A percentile compares a stretch with the other conserved stretches of the same genome.
These are phyloP conservation scores for Cystobasidiopsis lactophilus DNA, from an alignment of 768 basidiomycete genomes.

Conservation along the genomic window DNA sequence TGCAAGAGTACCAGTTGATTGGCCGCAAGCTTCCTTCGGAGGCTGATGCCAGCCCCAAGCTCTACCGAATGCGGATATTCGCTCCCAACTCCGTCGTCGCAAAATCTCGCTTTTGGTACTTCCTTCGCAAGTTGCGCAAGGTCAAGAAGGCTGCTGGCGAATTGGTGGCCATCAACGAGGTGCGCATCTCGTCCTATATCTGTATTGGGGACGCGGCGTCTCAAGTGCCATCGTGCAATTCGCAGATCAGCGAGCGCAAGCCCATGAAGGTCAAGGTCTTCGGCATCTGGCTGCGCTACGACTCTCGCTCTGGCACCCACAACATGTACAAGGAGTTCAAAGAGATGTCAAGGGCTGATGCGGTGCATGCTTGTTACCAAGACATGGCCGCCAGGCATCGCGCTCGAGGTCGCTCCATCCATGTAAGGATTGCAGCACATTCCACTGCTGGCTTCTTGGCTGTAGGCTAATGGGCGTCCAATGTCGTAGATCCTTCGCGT, in stretches of 20 bases:
- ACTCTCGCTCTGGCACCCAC: constrained; percentile 97
- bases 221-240: neutral
- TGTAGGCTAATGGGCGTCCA: neutral
- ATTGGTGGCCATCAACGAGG: constrained; percentile 94
- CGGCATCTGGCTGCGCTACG: constrained; percentile 98
- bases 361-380: constrained; percentile 92
- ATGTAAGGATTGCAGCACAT: constrained; percentile 34
- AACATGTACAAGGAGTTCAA: constrained; percentile 99
- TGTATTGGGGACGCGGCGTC: neutral
- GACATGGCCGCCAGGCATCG: constrained; percentile 99
- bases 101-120: constrained; percentile 99
- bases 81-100: constrained; percentile 96
- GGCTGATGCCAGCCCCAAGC: constrained; percentile 80
- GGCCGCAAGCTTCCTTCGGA: constrained; percentile 93
- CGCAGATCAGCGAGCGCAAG: constrained; percentile 86
- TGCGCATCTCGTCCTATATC: constrained; percentile 33
- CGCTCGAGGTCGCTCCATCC: constrained; percentile 96
- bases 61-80: constrained; percentile 99
- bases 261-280: constrained; percentile 99
- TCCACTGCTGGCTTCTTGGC: neutral
- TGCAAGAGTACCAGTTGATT: constrained; percentile 79
- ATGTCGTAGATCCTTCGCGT: constrained; percentile 74
- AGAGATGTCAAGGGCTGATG: constrained; percentile 78
- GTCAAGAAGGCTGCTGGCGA: constrained; percentile 99
- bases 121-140: constrained; percentile 92